These are phyloP conservation scores for Fusarium sp. DNA, from an alignment of 2,329 filamentous ascomycete species.

Conservation along the genomic window DNA sequence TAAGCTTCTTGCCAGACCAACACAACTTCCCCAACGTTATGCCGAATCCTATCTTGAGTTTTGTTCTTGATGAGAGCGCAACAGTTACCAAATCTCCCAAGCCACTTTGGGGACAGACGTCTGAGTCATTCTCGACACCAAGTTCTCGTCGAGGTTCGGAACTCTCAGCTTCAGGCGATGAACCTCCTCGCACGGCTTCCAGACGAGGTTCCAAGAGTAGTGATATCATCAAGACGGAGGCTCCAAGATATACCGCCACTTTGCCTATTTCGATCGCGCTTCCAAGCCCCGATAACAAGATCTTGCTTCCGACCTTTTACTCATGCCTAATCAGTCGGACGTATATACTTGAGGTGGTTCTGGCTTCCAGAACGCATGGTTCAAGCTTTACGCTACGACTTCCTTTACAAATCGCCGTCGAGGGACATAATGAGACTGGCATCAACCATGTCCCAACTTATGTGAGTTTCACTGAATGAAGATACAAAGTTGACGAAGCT, in stretches of 20 bases:
- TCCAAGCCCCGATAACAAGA: slow-evolving; percentile 20
- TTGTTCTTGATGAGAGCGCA: slow-evolving; percentile 22
- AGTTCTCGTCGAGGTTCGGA: slow-evolving; percentile 21
- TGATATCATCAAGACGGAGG: slow-evolving; percentile 9
- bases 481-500: fast-evolving
- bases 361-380: slow-evolving; percentile 3
- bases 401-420: slow-evolving; percentile 25
- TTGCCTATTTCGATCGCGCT: slow-evolving; percentile 14
- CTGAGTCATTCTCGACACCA: background rate
- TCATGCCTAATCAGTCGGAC: slow-evolving; percentile 37
- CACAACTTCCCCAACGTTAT: slow-evolving; percentile 18
- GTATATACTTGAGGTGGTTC: slow-evolving; percentile 11
- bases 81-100: background rate
- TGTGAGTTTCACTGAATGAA: background rate
- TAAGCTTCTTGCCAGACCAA: slow-evolving; percentile 31
- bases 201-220: background rate
- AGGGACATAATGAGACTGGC: background rate
- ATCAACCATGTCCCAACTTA: slow-evolving; percentile 25
- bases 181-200: background rate
- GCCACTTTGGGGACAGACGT: slow-evolving; percentile 3
- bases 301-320: slow-evolving; percentile 32
- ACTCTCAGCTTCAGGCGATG: background rate
- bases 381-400: slow-evolving; percentile 18
- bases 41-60: slow-evolving; percentile 25
- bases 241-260: slow-evolving; percentile 6